These are phyloP conservation scores for Nowakowskiella sp. DNA, from an alignment of 192 early-diverging fungal genomes.

Conservation along the genomic window DNA sequence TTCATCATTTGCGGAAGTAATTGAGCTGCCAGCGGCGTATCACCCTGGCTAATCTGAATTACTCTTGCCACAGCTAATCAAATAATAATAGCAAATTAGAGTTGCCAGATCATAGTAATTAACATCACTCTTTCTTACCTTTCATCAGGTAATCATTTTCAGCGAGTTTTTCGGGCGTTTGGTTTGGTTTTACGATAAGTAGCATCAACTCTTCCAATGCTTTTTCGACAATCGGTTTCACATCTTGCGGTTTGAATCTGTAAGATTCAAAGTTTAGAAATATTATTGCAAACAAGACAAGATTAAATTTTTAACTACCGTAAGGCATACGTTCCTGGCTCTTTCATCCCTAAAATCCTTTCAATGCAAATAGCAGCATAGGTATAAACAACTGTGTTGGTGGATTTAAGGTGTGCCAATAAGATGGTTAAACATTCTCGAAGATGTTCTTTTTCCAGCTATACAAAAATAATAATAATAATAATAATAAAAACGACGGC, in stretches of 20 bases:
- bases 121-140: constrained; percentile 27
- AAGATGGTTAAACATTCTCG: constrained; percentile 68
- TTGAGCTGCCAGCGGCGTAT: constrained; percentile 63
- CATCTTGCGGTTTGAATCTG: too few species aligned
- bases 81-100: constrained; percentile 7
- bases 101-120: neutral
- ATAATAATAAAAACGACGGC: constrained; percentile 11
- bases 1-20: constrained; percentile 66
- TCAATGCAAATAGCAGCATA: constrained; percentile 90
- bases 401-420: constrained; percentile 69
- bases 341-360: constrained; percentile 75
- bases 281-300: too few species aligned
- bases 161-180: constrained; percentile 81
- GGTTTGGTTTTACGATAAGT: constrained; percentile 50
- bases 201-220: too few species aligned
- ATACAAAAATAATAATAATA: constrained; percentile 9
- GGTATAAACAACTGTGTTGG: constrained; percentile 77
- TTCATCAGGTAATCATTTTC: constrained; percentile 98
- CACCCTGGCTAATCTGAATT: constrained; percentile 64
- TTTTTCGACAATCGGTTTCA: too few species aligned
- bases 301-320: neutral
- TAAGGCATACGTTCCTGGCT: constrained; percentile 28
- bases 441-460: constrained; percentile 73
- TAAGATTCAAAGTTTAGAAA: too few species aligned
- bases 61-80: constrained; percentile 51